Evolutionary conservation across 2,329 filamentous ascomycete genomes (phyloP), one percentile per base, ranked within the genome.

Genomic region (Verticillium nubilum): DNA sequence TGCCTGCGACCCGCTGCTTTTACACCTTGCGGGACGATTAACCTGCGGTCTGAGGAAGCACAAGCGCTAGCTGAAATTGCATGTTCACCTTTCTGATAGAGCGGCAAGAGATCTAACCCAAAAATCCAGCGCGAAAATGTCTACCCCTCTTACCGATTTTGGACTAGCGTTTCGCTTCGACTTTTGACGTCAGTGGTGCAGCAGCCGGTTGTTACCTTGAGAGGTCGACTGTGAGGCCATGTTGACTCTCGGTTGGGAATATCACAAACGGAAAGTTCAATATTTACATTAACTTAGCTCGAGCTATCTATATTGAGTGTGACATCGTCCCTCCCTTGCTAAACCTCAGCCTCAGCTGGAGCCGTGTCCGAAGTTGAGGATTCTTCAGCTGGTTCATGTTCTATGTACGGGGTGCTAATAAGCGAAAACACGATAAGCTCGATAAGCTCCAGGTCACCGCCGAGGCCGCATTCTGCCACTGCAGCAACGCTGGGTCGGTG

Each of bases 401-500:
- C n/a, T 50, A 50, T 23, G n/a, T 23, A 50, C 3, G 5, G n/a
- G 13, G 28, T 31, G 31, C 35, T 56, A 59, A 59, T 56, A 59
- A 59, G 29, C 58, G 60, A 61, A 35, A 28, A 28, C 33, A 52
- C 52, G 60, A 63, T 62, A 61, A 62, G 5, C 4, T 23, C 25
- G 60, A 63, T 62, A 56, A 56, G 54, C n/a, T 17, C 7, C 5
- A n/a, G 3, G 42, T 50, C 19, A 50, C 42, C 42, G 42, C 42
- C 42, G 42, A 50, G 25, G 42, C 42, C 42, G 42, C 42, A 23
- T 50, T 50, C 42, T 50, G 42, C 42, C 42, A 50, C 19, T 23
- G 42, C 17, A 25, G 19, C 42, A 19, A 23, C 42, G 42, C 42
- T 19, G 42, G 25, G 19, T 50, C n/a, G n/a, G 42, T 50, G 42